Conservation (phyloP, 2,329 filamentous ascomycete genomes). For the Epichloe gansuensis region DNA sequence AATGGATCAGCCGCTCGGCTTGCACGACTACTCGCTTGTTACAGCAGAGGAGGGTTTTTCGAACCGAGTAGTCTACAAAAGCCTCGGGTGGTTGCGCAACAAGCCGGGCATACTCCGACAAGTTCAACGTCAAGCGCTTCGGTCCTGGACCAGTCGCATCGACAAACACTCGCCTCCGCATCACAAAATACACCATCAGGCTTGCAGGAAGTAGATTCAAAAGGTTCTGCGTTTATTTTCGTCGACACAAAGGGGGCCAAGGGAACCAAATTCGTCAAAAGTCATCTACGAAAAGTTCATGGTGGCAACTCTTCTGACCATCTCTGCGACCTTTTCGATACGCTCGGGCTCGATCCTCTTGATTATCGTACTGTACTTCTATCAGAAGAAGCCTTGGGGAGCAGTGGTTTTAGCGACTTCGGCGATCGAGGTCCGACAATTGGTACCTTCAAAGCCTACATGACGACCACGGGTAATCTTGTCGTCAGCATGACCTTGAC, state of each 20-base stretch:
- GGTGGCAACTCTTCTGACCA: slow-evolving; percentile 36
- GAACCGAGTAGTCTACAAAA: slow-evolving; percentile 38
- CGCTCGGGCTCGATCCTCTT: slow-evolving; percentile 36
- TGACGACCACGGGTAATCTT: slow-evolving; percentile 44
- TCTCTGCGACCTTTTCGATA: slow-evolving; percentile 37
- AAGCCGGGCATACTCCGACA: slow-evolving; percentile 31
- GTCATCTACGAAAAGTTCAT: slow-evolving; percentile 43
- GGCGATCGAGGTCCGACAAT: slow-evolving; percentile 20
- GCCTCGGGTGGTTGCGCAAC: slow-evolving; percentile 26
- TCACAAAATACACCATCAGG: slow-evolving; percentile 3
- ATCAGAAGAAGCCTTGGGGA: slow-evolving; percentile 13
- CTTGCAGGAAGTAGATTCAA: slow-evolving; percentile 16
- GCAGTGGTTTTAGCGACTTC: slow-evolving; percentile 9
- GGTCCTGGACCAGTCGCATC: slow-evolving; percentile 24
- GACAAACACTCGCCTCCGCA: slow-evolving; percentile 10
- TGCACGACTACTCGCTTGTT: slow-evolving; percentile 31
- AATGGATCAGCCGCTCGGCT: slow-evolving; percentile 30
- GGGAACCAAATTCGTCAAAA: slow-evolving; percentile 19
- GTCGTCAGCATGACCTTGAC: slow-evolving; percentile 38
- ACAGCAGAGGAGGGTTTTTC: slow-evolving; percentile 38
- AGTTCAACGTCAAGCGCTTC: slow-evolving; percentile 33
- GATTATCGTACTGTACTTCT: slow-evolving; percentile 42
- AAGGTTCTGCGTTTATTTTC: slow-evolving; percentile 16
- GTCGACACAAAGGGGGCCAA: slow-evolving; percentile 10
- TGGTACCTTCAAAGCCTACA: slow-evolving; percentile 40